Evolutionary conservation across 1,284 basidiomycete genomes (phyloP).

Genomic region (Ceratobasidium sp.): DNA sequence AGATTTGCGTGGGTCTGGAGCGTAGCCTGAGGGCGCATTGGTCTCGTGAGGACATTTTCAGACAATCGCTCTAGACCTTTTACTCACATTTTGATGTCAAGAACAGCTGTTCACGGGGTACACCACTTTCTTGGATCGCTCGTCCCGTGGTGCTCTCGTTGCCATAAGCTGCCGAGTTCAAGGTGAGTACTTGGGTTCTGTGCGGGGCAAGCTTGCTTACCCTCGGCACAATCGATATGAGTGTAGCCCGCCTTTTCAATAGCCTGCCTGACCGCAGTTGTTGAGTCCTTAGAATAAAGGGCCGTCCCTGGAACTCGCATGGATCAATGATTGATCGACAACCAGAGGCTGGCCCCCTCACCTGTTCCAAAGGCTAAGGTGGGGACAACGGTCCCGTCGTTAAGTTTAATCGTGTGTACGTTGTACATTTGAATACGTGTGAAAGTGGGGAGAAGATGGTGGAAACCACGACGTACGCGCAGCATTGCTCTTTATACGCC

Average conservation of each 20-base stretch:
- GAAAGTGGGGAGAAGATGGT: neutral
- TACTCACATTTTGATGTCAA: conserved; percentile 40
- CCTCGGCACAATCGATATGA: conserved; percentile 51
- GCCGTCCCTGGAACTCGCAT: conserved; percentile 21
- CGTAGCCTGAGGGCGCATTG: conserved; percentile 27
- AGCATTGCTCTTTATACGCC: conserved; percentile 36
- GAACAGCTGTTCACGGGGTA: conserved; percentile 38
- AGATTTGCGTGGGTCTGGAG: conserved; percentile 51
- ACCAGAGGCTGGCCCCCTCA: neutral
- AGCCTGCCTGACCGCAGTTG: conserved; percentile 31
- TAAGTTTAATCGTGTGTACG: conserved; percentile 32
- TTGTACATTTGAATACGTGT: conserved; percentile 23
- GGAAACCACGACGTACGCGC: conserved; percentile 7
- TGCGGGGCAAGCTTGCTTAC: neutral
- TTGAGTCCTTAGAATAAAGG: conserved; percentile 30
- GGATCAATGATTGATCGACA: conserved; percentile 3
- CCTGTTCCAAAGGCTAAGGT: conserved; percentile 40
- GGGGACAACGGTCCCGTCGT: conserved; percentile 37
- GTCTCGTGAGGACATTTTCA: conserved; percentile 1
- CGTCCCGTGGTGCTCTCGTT: conserved; percentile 49
- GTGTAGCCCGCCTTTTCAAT: conserved; percentile 46
- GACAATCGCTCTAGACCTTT: neutral
- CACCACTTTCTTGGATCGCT: conserved; percentile 47
- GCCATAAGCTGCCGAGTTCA: conserved; percentile 41
- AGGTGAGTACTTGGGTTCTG: neutral